Evolutionary conservation across 108 stramenopile genomes (phyloP), one percentile per base, ranked within the genome.

Genomic region (Discostella pseudostelligera): DNA sequence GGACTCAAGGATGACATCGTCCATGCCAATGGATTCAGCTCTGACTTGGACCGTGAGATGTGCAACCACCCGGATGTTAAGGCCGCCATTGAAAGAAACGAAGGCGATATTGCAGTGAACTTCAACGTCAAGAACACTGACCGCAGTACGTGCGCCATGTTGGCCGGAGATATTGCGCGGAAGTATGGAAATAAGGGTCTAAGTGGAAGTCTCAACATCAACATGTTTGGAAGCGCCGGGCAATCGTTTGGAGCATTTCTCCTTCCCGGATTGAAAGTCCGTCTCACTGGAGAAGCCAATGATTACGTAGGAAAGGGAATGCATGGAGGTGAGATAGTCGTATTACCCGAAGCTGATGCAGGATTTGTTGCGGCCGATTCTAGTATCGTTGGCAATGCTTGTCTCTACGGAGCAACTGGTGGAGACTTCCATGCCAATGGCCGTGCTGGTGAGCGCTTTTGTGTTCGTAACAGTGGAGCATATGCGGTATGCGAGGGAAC

Each of bases 261-360:
- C 44, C 83, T 96, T 25, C 90, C 93, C 39, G 97, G 95, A 20
- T 59, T 95, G 64, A 85, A 73, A 55, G 75, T 98, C 19, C 81
- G 90, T 57, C 80, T 98, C 22, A 85, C 83, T 39, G 97, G 97
- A 26, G 97, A 98, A 75, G 95, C 94, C 2, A 97, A 98, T 78
- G 97, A 98, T 72, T 97, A 97, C 69, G 97, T 98, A 20, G 96
- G 96, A 76, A 98, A 98, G 81, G 93, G 95, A 6, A 88, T 97
- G 67, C 89, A 89, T 68, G 96, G 97, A 47, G 97, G 96, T 56
- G 87, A 92, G 62, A 87, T 98, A 49, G 85, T 89, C 43, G 86
- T 97, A 16, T 86, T 93, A 39, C 96, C 97, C 12, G 83, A 80
- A 24, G 64, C 55, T 8, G 82, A 92, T 61, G 88, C 89, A 51